Percentiles rank a stretch among this genome's conserved stretches.
These are phyloP conservation scores for Debaryomyces prosopidis DNA, from an alignment of 805 yeast species.

Conservation along the genomic window DNA sequence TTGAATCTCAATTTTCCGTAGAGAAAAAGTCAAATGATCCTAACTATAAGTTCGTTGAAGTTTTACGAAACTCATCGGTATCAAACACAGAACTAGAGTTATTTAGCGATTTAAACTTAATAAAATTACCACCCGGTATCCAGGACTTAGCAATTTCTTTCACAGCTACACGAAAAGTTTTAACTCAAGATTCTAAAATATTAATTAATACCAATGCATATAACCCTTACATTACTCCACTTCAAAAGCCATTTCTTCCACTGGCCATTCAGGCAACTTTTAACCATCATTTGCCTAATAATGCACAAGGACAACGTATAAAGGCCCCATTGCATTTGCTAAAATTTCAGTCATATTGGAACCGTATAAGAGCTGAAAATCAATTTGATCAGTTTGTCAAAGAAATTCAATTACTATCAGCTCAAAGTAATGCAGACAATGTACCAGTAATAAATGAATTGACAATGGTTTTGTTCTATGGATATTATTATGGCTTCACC, in stretches of 20 bases:
- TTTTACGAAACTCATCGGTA: constrained; percentile 30
- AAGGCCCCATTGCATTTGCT: constrained; percentile 36
- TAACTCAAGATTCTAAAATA: constrained; percentile 19
- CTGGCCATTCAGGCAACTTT: constrained; percentile 15
- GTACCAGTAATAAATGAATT: constrained; percentile 30
- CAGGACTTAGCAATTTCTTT: constrained; percentile 42
- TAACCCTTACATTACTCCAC: constrained; percentile 26
- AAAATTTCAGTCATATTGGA: constrained; percentile 42
- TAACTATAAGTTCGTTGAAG: constrained; percentile 19
- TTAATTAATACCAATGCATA: constrained; percentile 21
- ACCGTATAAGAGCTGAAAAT: constrained; percentile 33
- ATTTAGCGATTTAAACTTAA: constrained; percentile 34
- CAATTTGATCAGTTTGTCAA: constrained; percentile 33
- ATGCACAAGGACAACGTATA: constrained; percentile 16
- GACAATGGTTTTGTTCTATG: constrained; percentile 41
- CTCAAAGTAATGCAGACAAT: constrained; percentile 22
- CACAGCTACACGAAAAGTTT: constrained; percentile 30
- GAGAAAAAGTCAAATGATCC: background rate
- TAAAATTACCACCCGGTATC: constrained; percentile 42
- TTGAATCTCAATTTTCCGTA: background rate
- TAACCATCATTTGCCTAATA: constrained; percentile 33
- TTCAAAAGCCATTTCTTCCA: constrained; percentile 39
- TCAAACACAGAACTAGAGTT: constrained; percentile 31
- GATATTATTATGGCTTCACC: constrained; percentile 42
- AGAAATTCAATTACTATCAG: constrained; percentile 26